Base-by-base conservation (phyloP, 2,329 filamentous ascomycete species). In the Colletotrichum tamarilloi region DNA sequence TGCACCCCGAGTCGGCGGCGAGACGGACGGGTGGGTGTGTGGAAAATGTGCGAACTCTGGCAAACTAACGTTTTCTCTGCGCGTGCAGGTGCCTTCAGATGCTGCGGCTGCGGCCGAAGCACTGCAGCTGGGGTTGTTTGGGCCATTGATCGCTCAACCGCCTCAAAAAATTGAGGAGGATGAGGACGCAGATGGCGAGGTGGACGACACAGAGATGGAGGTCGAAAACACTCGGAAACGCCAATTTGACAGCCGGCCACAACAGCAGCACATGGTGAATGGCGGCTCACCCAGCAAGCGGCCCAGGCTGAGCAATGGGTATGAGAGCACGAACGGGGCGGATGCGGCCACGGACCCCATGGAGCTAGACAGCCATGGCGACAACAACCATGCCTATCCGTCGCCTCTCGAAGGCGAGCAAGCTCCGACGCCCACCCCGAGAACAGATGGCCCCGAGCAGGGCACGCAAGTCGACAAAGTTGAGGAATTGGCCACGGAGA, bases 391-490 rank as follows among this genome's bases (percentile, higher is more conserved):
- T 81, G 90, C 90, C 77, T 92, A 92, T 78, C 91, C 90, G 66
- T 92, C 91, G 68, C 90, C 91, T 68, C 86, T 90, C 24, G 89
- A 91, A 79, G 87, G 87, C 73, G 89, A 91, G 76, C 85, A 87
- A 73, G 85, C 84, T 67, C 84, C 86, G 57, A 88, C 88, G 57
- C 87, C 89, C 42, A 82, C 85, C 28, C 83, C 87, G 53, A 88
- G 84, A 77, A 92, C 90, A 71, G 88, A 90, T 72, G 91, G 91
- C 32, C 89, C 90, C 58, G 90, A 92, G 75, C 87, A 90, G 78
- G 90, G 88, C 79, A 92, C 90, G 11, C 91, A 92, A 80, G 85
- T 91, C 62, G 90, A 92, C 68, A 92, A 92, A 78, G 89, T 91
- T 68, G 85, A 88, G 76, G 90, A 92, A 77, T 85, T 92, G 67